Evolutionary conservation across 108 stramenopile genomes (phyloP), one percentile per base, ranked within the genome.

Genomic region (Cylindrotheca closterium): DNA sequence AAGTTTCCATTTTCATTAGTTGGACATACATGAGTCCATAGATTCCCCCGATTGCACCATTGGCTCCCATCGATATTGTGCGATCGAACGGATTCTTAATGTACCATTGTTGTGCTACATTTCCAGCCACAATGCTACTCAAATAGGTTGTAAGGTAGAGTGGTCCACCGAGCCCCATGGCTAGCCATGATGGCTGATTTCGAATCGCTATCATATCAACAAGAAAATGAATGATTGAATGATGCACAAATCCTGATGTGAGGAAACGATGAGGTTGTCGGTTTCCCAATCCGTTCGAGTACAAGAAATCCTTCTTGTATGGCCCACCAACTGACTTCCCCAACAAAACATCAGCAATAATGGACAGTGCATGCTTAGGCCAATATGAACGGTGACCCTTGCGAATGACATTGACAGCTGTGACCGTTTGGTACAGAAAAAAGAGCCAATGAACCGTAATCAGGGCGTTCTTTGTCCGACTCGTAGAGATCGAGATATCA

Each of bases 171-270:
- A 81, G 47, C 2, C 78, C 78, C 2, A 67, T 70, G 45, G 86
- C 86, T 45, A 92, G 60, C 91, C 91, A 92, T 0, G 51, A 30
- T 22, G 92, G 87, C 33, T 86, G 70, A 5, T 65, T 57, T 23
- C 57, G 53, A 50, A 87, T 50, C 1, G 77, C 78, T 34, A 75
- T 37, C 54, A 93, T 30, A 55, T 93, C 85, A 65, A 82, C 55
- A 2, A 69, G 18, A 10, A 93, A 53, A 79, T 93, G 92, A 28
- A 87, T 47, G 18, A 87, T 67, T 8, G 70, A 64, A 8, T 82
- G 77, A 70, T 93, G 92, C 10, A 93, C 52, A 51, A 93, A 86
- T 29, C 86, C 92, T 0, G 86, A 75, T 7, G 88, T 87, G 3
- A 93, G 19, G 67, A 80, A 88, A 58, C 92, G 67, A 78, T 88